Conservation (phyloP, 257 asterid species). For the Solanum tarapatanum region DNA sequence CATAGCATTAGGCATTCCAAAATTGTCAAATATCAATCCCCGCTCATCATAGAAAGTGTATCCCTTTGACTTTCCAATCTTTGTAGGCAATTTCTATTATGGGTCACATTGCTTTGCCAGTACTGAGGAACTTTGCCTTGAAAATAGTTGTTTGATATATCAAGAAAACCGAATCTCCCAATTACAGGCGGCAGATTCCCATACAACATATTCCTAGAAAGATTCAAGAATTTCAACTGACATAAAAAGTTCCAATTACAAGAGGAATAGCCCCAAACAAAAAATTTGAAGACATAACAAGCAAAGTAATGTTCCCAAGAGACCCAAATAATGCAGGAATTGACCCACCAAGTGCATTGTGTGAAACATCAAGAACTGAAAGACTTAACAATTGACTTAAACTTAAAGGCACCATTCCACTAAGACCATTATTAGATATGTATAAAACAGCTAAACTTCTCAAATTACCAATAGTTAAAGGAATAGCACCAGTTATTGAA, state of each 20-base stretch:
- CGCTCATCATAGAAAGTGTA: constrained; percentile 47
- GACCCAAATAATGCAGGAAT: constrained; percentile 28
- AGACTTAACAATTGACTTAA: constrained; percentile 46
- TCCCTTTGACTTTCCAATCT: constrained; percentile 45
- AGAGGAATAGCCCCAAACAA: constrained; percentile 53
- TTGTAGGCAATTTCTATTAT: constrained; percentile 53
- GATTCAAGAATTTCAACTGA: constrained; percentile 44
- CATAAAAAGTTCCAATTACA: constrained; percentile 41
- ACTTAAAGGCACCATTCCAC: constrained; percentile 56
- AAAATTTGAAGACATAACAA: constrained; percentile 51
- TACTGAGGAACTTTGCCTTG: constrained; percentile 60
- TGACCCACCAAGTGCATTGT: constrained; percentile 43
- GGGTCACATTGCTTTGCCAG: constrained; percentile 31
- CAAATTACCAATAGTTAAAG: constrained; percentile 58
- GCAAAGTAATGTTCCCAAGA: constrained; percentile 42
- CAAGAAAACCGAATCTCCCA: constrained; percentile 34
- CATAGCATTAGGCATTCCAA: constrained; percentile 44
- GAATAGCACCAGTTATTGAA: constrained; percentile 47
- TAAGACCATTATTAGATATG: constrained; percentile 49
- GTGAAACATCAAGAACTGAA: constrained; percentile 56
- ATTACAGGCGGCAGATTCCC: constrained; percentile 51
- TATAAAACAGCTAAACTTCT: constrained; percentile 46
- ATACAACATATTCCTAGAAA: constrained; percentile 60
- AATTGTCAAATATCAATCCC: constrained; percentile 63
- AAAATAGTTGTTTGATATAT: constrained; percentile 64